Base-by-base conservation (phyloP, 208 protist species). In the Crithidia sp. region DNA sequence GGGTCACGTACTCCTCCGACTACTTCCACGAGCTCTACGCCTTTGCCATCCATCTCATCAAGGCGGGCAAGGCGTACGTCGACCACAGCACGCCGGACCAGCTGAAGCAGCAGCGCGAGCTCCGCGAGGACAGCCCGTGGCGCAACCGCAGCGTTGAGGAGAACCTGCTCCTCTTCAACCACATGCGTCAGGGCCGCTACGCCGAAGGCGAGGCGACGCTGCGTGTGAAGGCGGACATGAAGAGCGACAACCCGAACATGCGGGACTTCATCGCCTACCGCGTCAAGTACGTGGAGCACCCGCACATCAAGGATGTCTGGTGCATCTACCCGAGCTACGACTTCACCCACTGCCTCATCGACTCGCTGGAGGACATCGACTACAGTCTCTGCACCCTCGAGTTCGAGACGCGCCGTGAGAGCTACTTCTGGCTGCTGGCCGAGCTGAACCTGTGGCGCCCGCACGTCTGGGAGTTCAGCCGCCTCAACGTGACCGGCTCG, bases 301-400 rank as follows among this genome's bases (percentile, higher is more conserved):
- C 97, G 40, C 94, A 98, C 82, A 84, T 90, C 41, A 98, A 98
- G 72, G 94, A 98, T 75, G 91, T 94, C 68, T 99, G 98, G 97
- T 99, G 98, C 82, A 98, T 99, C 75, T 99, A 99, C 84, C 99
- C 99, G 39, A 99, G 97, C 62, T 99, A 99, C 86, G 99, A 99
- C 89, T 99, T 97, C 82, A 99, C 99, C 41, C 99, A 99, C 91
- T 99, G 99, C 88, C 85, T 99, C 45, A 93, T 98, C 44, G 99
- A 99, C 85, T 98, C 98, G 9, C 82, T 99, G 39, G 99, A 99
- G 83, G 88, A 99, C 87, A 99, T 99, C 69, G 99, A 99, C 44
- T 99, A 99, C 89, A 99, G 99, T 12, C 85, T 99, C 6, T 99
- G 99, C 93, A 99, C 99, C 8, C 85, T 99, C 43, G 99, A 99